Conservation (phyloP, 2,329 filamentous ascomycete genomes). For the Botrytis fragariae region DNA sequence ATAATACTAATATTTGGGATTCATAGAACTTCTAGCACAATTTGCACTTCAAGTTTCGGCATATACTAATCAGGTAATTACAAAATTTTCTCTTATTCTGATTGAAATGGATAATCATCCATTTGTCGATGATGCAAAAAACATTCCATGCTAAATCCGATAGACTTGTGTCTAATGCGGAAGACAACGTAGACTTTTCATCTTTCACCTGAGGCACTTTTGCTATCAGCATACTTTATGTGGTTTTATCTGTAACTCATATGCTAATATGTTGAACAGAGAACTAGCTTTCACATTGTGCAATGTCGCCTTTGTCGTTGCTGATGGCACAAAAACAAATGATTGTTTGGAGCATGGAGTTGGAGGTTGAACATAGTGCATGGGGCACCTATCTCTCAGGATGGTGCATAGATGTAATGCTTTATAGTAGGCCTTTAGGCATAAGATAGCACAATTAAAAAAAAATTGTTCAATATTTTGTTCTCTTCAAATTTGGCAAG, state of each 20-base stretch:
- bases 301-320: not conserved
- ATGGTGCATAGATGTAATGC: not conserved
- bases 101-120: conserved; percentile 3
- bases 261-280: conserved; percentile 4
- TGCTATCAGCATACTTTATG: conserved; percentile 6
- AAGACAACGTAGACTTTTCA: conserved; percentile 73
- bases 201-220: conserved; percentile 70
- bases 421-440: not conserved
- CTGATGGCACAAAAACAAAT: too few relatives aligned
- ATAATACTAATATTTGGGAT: conserved; percentile 6
- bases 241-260: conserved; percentile 6
- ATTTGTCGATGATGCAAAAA: conserved; percentile 61
- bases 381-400: too few relatives aligned
- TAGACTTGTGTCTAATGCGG: conserved; percentile 54
- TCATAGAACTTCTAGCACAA: conserved; percentile 13
- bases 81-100: not conserved
- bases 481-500: not conserved
- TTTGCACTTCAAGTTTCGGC: not conserved
- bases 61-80: conserved; percentile 13
- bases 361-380: too few relatives aligned
- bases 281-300: not conserved
- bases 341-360: too few relatives aligned
- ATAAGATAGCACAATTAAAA: too few relatives aligned
- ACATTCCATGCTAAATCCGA: conserved; percentile 76
- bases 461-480: too few relatives aligned